A percentile compares a stretch with the other conserved stretches of the same genome.
These are phyloP conservation scores for Myxozyma nipponensis DNA, from an alignment of 805 yeast species.

Conservation along the genomic window DNA sequence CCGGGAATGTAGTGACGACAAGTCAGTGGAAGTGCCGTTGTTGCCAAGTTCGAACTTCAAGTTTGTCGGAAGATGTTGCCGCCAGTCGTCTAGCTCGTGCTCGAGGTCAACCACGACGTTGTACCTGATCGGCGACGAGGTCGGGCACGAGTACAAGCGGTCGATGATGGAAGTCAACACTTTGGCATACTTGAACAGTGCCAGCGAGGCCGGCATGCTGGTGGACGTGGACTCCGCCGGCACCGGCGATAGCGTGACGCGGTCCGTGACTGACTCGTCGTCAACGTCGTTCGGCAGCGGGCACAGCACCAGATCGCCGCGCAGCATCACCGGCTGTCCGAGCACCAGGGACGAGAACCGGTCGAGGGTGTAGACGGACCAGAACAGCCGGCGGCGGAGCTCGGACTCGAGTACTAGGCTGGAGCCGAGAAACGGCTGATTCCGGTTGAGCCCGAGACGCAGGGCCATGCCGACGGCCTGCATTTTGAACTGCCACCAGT, in stretches of 20 bases:
- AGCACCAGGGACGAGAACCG: slow-evolving; percentile 67
- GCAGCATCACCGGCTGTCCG: slow-evolving; percentile 77
- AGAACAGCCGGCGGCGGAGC: slow-evolving; percentile 74
- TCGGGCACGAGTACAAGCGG: slow-evolving; percentile 37
- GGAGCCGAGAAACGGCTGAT: slow-evolving; percentile 46
- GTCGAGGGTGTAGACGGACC: slow-evolving; percentile 80
- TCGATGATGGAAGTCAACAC: slow-evolving; percentile 69
- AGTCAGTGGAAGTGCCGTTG: slow-evolving; percentile 30
- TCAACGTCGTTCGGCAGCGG: slow-evolving; percentile 55
- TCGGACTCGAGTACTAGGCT: slow-evolving; percentile 64
- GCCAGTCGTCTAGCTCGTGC: slow-evolving; percentile 73
- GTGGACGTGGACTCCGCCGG: slow-evolving; percentile 32
- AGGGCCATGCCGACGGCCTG: slow-evolving; percentile 77
- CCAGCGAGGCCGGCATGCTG: slow-evolving; percentile 25
- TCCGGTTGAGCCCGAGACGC: slow-evolving; percentile 76
- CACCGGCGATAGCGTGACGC: slow-evolving; percentile 19
- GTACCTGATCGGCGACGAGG: slow-evolving; percentile 14
- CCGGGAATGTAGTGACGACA: slow-evolving; percentile 28
- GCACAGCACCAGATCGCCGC: slow-evolving; percentile 81
- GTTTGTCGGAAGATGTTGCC: slow-evolving; percentile 59
- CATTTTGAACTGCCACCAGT: slow-evolving; percentile 73
- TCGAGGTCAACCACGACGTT: slow-evolving; percentile 43
- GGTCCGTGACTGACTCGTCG: slow-evolving; percentile 30
- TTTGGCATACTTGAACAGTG: slow-evolving; percentile 18
- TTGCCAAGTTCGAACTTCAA: slow-evolving; percentile 54